Conservation (phyloP, 768 basidiomycete genomes). For the Coprinopsis cinerea region DNA sequence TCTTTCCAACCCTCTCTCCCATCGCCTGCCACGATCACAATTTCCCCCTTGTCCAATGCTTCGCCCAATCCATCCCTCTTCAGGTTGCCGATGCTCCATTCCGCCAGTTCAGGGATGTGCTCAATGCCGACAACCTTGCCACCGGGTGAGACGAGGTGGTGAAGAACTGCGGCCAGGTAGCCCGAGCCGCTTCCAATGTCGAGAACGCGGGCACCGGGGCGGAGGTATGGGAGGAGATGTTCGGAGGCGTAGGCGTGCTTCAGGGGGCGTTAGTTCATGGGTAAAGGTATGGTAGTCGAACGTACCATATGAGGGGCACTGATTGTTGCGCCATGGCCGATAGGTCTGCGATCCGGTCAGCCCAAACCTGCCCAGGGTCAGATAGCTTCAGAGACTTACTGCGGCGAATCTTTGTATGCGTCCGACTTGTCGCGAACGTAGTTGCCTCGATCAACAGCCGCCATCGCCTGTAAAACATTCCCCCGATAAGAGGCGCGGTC, state of each 20-base stretch:
- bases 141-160: conserved; percentile 55
- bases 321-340: conserved; percentile 87
- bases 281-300: not conserved
- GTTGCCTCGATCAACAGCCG: conserved; percentile 60
- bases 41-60: conserved; percentile 46
- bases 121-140: conserved; percentile 86
- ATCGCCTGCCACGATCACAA: conserved; percentile 70
- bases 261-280: not conserved
- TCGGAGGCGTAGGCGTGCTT: conserved; percentile 86
- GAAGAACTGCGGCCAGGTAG: conserved; percentile 77
- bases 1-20: conserved; percentile 60
- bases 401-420: conserved; percentile 80
- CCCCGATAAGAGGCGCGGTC: no score
- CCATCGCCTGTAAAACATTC: conserved; percentile 56
- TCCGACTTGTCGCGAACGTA: conserved; percentile 45
- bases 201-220: conserved; percentile 68
- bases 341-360: conserved; percentile 48
- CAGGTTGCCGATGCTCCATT: conserved; percentile 66
- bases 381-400: conserved; percentile 37
- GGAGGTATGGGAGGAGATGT: conserved; percentile 66
- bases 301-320: conserved; percentile 95
- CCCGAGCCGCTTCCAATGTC: conserved; percentile 90
- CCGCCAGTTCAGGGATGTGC: conserved; percentile 75
- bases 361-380: no score
- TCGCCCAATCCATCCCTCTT: conserved; percentile 54